Percentiles rank a stretch among this genome's conserved stretches.
Evolutionary conservation across 805 yeast genomes (phyloP).

Genomic region (Ogataea wickerhamii): DNA sequence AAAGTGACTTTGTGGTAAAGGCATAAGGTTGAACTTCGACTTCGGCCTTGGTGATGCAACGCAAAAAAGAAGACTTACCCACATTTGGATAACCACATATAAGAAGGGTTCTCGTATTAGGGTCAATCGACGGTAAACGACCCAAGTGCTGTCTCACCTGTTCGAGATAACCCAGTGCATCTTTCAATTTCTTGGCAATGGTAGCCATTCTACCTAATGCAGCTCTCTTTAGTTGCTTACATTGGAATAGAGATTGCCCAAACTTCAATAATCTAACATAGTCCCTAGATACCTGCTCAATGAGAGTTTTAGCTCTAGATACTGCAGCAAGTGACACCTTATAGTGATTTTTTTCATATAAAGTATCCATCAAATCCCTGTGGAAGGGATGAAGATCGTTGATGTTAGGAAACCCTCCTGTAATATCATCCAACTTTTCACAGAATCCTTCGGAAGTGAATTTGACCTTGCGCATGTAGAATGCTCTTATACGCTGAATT

Average conservation of each 20-base stretch:
- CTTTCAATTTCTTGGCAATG: constrained; percentile 90
- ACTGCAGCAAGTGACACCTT: constrained; percentile 94
- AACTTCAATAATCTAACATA: constrained; percentile 90
- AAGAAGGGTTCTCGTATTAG: constrained; percentile 94
- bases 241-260: constrained; percentile 97
- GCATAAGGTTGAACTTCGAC: constrained; percentile 99
- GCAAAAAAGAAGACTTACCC: constrained; percentile 94
- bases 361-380: constrained; percentile 95
- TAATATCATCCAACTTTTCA: constrained; percentile 84
- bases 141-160: constrained; percentile 99
- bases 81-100: constrained; percentile 99
- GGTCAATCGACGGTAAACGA: constrained; percentile 96
- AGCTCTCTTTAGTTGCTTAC: constrained; percentile 97
- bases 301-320: constrained; percentile 86
- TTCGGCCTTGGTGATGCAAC: constrained; percentile 93
- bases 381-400: constrained; percentile 98
- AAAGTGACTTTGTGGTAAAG: constrained; percentile 94
- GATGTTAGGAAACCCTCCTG: constrained; percentile 90
- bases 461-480: constrained; percentile 97
- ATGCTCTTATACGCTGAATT: constrained; percentile 93
- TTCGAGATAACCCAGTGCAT: constrained; percentile 88
- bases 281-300: constrained; percentile 96
- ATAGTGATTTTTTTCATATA: constrained; percentile 97
- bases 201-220: constrained; percentile 99
- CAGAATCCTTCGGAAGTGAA: constrained; percentile 94